A percentile compares a stretch with the other conserved stretches of the same genome.
Conservation (phyloP, 2,329 filamentous ascomycete genomes). For the Scedosporium boydii region DNA sequence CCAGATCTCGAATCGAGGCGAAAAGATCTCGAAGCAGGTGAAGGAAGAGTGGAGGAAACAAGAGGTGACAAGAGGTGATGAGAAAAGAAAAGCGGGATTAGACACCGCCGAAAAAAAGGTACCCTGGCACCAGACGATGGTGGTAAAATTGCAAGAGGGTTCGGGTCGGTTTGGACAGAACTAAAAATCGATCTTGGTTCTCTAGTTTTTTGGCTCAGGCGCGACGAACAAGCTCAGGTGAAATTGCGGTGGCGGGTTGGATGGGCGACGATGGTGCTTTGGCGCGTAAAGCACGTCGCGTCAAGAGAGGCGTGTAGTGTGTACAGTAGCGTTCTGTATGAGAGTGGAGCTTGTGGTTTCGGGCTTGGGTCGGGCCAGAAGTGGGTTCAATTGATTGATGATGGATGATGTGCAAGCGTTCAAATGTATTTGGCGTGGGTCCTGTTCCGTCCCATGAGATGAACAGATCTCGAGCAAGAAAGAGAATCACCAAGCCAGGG, state of each 20-base stretch:
- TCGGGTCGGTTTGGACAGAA: not conserved
- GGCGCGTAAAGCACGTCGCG: conserved; percentile 6
- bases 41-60: not conserved
- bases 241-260: conserved; percentile 6
- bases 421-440: not conserved
- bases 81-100: too few relatives aligned
- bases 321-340: not conserved
- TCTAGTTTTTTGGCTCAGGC: not conserved
- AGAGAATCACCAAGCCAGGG: too few relatives aligned
- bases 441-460: too few relatives aligned
- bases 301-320: not conserved
- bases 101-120: too few relatives aligned
- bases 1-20: not conserved
- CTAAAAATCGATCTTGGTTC: too few relatives aligned
- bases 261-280: conserved; percentile 6
- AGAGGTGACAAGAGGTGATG: not conserved
- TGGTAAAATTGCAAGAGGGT: not conserved
- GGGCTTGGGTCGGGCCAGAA: not conserved
- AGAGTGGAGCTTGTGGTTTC: not conserved
- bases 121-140: not conserved
- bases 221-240: not conserved
- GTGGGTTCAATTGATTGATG: too few relatives aligned
- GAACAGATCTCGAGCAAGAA: too few relatives aligned
- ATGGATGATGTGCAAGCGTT: too few relatives aligned
- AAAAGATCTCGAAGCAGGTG: not conserved